Evolutionary conservation across 345 rosid genomes (phyloP).

Genomic region (Linum tenue): DNA sequence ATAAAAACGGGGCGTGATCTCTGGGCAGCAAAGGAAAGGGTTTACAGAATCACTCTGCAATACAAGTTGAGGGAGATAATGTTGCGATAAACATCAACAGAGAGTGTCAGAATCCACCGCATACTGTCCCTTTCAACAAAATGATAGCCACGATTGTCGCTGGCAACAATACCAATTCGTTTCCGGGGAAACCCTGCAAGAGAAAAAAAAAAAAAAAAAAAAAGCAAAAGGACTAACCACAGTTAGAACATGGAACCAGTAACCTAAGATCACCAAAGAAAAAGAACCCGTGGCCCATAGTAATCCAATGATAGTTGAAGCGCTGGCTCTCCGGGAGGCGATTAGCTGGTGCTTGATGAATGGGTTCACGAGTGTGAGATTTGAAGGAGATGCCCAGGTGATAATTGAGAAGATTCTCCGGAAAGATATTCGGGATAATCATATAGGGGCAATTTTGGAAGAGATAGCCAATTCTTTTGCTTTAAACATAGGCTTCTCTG

Average conservation of each 20-base stretch:
- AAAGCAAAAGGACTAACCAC: background rate
- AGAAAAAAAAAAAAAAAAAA: slow-evolving; percentile 6
- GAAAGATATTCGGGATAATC: no score
- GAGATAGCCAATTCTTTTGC: no score
- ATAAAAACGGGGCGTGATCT: background rate
- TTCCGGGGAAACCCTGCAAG: slow-evolving; percentile 25
- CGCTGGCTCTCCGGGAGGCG: no score
- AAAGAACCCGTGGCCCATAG: no score
- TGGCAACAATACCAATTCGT: slow-evolving; percentile 10
- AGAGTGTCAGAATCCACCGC: slow-evolving; percentile 63
- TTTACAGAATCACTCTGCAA: slow-evolving; percentile 72
- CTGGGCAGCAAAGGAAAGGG: background rate
- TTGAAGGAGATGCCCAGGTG: no score
- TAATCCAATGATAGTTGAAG: no score
- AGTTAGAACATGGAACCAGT: background rate
- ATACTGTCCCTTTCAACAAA: slow-evolving; percentile 32
- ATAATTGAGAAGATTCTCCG: no score
- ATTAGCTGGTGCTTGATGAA: no score
- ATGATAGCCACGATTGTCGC: slow-evolving; percentile 20
- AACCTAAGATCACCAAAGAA: slow-evolving; percentile 16
- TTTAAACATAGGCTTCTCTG: no score
- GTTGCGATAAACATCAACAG: slow-evolving; percentile 52
- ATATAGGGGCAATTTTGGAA: no score
- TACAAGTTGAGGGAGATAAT: slow-evolving; percentile 54
- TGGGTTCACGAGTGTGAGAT: no score